phyloP scores from a whole-genome alignment of 176 grass and related monocot species.

The Phyllostachys edulis region DNA sequence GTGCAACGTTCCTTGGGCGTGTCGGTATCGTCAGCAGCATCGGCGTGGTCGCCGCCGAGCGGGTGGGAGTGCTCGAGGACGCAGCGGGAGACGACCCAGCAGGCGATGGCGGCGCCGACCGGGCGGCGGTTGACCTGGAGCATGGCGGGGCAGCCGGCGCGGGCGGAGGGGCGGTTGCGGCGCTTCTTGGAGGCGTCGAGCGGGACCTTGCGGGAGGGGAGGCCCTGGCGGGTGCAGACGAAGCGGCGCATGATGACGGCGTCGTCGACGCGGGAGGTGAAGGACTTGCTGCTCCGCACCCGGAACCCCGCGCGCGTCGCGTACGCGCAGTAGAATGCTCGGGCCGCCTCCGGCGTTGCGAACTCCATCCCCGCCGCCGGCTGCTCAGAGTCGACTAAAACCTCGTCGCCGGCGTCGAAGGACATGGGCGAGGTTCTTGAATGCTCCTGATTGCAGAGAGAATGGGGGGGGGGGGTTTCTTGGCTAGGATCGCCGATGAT shows the following conservation, averaged over 20 bases:
- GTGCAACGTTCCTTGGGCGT: slow-evolving; percentile 13
- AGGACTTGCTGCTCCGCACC: slow-evolving; percentile 68
- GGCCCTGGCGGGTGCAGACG: slow-evolving; percentile 63
- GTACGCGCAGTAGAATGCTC: slow-evolving; percentile 52
- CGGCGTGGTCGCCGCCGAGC: not conserved
- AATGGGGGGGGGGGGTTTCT: not conserved
- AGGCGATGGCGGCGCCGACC: not conserved
- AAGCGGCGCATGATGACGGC: slow-evolving; percentile 69
- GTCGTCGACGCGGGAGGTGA: slow-evolving; percentile 59
- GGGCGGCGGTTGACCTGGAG: slow-evolving; percentile 55
- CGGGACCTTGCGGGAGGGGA: not conserved
- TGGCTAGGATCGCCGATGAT: not conserved
- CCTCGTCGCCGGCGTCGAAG: slow-evolving; percentile 33
- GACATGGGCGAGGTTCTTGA: slow-evolving; percentile 28
- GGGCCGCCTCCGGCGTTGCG: slow-evolving; percentile 39
- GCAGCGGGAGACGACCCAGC: slow-evolving; percentile 46
- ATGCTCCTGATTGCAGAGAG: not conserved
- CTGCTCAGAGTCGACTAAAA: not conserved
- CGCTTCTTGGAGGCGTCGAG: slow-evolving; percentile 33
- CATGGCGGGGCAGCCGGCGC: slow-evolving; percentile 66
- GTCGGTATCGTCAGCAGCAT: slow-evolving; percentile 8
- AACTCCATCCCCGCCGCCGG: slow-evolving; percentile 54
- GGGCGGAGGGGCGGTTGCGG: slow-evolving; percentile 54
- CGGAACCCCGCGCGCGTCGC: slow-evolving; percentile 47
- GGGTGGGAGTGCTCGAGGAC: slow-evolving; percentile 48